Evolutionary conservation across 345 rosid genomes (phyloP), one percentile per base, ranked within the genome.

Genomic region (Laguncularia racemosa): DNA sequence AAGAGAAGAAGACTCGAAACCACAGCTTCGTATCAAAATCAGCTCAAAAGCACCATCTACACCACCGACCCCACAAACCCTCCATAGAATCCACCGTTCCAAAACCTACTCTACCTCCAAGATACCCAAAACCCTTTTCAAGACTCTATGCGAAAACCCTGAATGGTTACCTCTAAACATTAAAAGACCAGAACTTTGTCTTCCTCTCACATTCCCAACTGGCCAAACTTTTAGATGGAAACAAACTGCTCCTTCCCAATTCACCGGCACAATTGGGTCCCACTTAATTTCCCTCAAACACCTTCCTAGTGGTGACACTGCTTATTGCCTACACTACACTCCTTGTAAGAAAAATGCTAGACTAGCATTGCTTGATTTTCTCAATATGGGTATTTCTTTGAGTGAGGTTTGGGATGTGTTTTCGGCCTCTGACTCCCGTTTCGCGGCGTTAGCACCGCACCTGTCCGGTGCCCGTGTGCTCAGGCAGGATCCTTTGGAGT

Each of bases 191-290:
- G 93, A 92, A 62, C 95, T 86, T 66, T 79, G 78, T 6, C 67
- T 92, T 17, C 76, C 96, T 16, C 84, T 86, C 69, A 92, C 96
- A 14, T 84, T 91, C 73, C 95, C 96, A 57, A 91, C 95, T 12
- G 98, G 96, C 69, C 98, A 91, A 70, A 91, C 98, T 67, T 91
- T 91, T 84, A 86, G 88, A 57, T 88, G 98, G 98, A 91, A 83
- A 48, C 77, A 86, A 58, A 88, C 96, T 20, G 95, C 81, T 3
- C 79, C 71, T 2, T 63, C 77, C 57, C 96, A 83, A 46, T 86
- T 66, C 69, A 86, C 86, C 59, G 96, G 96, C 43, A 20, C 91
- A 57, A 70, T 92, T 17, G 96, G 93, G 6, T 75, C 91, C 45
- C 97, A 84, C 46, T 74, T 86, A 38, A 55, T 86, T 48, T 84